phyloP scores from a whole-genome alignment of 2,329 filamentous ascomycete species.

The Penicillium freii region DNA sequence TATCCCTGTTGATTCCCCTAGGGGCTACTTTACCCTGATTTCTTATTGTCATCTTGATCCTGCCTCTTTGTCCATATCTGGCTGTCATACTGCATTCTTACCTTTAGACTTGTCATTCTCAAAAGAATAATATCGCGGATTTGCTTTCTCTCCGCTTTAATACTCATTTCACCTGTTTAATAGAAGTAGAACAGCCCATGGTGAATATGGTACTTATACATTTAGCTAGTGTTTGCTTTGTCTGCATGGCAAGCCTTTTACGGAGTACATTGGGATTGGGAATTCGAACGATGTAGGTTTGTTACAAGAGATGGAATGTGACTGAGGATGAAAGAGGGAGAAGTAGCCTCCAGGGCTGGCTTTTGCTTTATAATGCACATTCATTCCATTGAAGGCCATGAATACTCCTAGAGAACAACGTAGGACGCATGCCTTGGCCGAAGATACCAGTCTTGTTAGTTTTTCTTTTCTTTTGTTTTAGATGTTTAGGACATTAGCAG shows the following conservation, averaged over 20 bases:
- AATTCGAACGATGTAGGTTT: no score
- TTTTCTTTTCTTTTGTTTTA: no score
- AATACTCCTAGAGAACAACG: no score
- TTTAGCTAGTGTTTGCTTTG: not conserved
- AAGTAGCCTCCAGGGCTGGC: no score
- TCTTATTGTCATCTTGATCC: not conserved
- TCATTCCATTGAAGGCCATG: no score
- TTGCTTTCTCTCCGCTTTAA: not conserved
- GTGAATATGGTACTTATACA: not conserved
- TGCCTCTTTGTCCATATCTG: constrained; percentile 4
- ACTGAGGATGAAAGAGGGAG: no score
- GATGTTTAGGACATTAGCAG: no score
- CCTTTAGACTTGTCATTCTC: not conserved
- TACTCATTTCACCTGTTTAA: not conserved
- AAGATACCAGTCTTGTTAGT: no score
- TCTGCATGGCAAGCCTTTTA: not conserved
- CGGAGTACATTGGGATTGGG: not conserved
- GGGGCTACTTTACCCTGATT: constrained; percentile 4
- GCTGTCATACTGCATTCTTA: not conserved
- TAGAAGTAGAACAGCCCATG: not conserved
- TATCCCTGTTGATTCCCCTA: not conserved
- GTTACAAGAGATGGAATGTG: no score
- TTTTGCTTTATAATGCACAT: no score
- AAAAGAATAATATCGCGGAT: not conserved
- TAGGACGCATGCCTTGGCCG: no score